Conservation (phyloP, 257 asterid species). For the Salvia rosmarinus region DNA sequence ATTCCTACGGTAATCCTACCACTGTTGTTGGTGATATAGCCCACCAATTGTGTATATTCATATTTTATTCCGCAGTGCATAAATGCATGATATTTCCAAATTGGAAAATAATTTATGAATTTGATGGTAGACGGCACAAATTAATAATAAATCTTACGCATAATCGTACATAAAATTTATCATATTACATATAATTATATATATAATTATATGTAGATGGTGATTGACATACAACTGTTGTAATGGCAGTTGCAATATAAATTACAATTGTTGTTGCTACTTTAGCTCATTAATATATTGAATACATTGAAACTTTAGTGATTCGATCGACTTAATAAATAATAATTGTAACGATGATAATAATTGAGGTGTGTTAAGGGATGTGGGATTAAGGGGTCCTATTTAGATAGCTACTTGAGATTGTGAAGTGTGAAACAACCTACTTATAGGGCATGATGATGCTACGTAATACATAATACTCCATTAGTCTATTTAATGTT, state of each 20-base stretch:
- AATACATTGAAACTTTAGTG: background rate
- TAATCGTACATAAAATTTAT: too few species aligned
- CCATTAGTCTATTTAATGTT: too few species aligned
- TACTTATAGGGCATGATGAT: slow-evolving; percentile 35
- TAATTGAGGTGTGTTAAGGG: slow-evolving; percentile 38
- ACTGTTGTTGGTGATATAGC: background rate
- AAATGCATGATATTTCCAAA: too few species aligned
- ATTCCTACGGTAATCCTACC: too few species aligned
- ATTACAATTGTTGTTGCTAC: background rate
- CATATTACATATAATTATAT: too few species aligned
- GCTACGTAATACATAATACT: slow-evolving; percentile 3
- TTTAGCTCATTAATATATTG: background rate
- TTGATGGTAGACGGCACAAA: too few species aligned
- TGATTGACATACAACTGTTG: background rate
- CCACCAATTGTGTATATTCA: background rate
- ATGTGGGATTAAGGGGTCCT: background rate
- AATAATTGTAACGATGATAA: background rate
- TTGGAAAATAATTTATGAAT: too few species aligned
- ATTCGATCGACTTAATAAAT: too few species aligned
- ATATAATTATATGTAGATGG: too few species aligned
- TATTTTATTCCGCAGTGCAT: background rate
- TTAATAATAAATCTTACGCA: too few species aligned
- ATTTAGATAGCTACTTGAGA: slow-evolving; percentile 27
- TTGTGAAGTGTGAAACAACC: slow-evolving; percentile 37
- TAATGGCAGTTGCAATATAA: background rate